Base-by-base conservation (phyloP, 306 rosid genomes). In the Abrus precatorius region DNA sequence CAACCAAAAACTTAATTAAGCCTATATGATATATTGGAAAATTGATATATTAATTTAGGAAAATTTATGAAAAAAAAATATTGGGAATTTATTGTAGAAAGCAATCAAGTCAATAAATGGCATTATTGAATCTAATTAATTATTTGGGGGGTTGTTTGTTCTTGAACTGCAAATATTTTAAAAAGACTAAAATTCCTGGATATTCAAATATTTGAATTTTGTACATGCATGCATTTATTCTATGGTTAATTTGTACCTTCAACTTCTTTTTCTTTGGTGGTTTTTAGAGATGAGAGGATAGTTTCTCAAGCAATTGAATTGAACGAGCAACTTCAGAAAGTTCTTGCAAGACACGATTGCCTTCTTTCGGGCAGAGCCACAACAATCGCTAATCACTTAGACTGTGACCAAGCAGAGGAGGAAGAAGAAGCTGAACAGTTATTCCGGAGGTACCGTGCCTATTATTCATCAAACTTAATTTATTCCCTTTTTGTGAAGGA, bases 371-470 rank as follows among this genome's bases (percentile, higher is more conserved):
- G 89, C 59, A 87, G 82, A 77, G 82, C 90, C 76, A 77, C 84
- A 59, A 80, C 82, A 65, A 82, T 88, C 7, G 85, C 78, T 20
- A 77, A 87, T 77, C 81, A 82, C 50, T 76, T 84, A 29, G 72
- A 79, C 57, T 72, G 67, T 6, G 97, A 91, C 48, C 89, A 90
- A 82, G 82, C 76, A 1, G 98, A 91, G 79, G 97, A 90, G 57
- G 97, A 95, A 75, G 98, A 94, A 80, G 98, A 90, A 82, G 88
- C 91, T 2, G 98, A 95, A 75, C 98, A 95, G 82, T 92, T 92
- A 75, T 88, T 88, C 75, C 90, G 97, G 63, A 91, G 98, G 98
- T 95, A 67, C 40, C 44, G 49, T 44, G 32, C 60, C 13, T 73
- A 30, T 62, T 52, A 55, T 44, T 65, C 27, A 8, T 36, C 40